Evolutionary conservation across 192 early-diverging fungal species (phyloP), one percentile per base, ranked within the genome.

Genomic region (Mortierella hygrophila): DNA sequence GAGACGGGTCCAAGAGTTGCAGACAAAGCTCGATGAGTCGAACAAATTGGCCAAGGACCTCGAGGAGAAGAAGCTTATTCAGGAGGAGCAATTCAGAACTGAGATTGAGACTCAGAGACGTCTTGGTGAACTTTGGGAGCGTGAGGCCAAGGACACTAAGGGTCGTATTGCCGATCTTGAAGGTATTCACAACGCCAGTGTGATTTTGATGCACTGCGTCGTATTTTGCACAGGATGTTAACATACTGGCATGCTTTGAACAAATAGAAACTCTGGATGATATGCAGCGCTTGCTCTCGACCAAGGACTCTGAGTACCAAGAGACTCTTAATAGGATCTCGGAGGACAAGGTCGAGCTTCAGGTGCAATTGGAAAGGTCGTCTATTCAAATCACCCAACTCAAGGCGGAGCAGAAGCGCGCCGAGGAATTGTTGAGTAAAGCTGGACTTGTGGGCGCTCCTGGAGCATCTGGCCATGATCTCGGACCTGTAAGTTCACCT

Each of bases 91-190:
- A 74, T 96, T 94, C 87, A 87, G 90, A 37, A 89, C 83, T 75
- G 95, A 96, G 71, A 94, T 95, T 92, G 90, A 88, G 18, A 89
- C 92, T 6, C 95, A 95, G 80, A 91, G 91, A 71, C 89, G 91
- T 70, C 88, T 95, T 41, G 90, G 90, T 32, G 91, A 88, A 16
- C 89, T 95, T 49, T 94, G 91, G 88, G 91, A 93, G 81, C 87
- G 89, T 35, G 89, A 89, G 42, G 91, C 91, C 5, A 83, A 88
- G 23, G 91, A 92, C 1, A 88, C 90, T 73, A 94, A 93, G 76
- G 75, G 78, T 26, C 90, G 91, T 13, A 81, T 91, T 38, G 88
- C 88, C 9, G 91, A 93, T 68, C 85, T 93, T 72, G 90, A 94
- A 70, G 79, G 85, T 41, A 89, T 82, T 68, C 46, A n/a, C 16